Conservation (phyloP, 129 eudicot species). For the Ambrosia trifida region DNA sequence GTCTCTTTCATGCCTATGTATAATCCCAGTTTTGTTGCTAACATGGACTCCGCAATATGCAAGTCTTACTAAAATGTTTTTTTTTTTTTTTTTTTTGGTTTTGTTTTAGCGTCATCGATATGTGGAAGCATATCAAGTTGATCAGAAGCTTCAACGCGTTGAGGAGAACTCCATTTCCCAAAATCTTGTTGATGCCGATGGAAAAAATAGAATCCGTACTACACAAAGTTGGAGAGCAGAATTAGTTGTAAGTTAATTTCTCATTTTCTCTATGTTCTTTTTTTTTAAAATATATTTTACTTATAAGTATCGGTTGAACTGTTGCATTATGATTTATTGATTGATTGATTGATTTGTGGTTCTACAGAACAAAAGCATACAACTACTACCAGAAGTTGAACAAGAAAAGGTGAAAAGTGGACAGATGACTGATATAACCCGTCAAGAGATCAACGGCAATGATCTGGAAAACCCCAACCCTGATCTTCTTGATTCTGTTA, state of each 20-base stretch:
- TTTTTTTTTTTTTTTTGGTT: slow-evolving; percentile 2
- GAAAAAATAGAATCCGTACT: slow-evolving; percentile 47
- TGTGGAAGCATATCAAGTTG: slow-evolving; percentile 78
- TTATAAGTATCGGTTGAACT: background rate
- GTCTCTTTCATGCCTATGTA: background rate
- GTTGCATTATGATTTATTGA: background rate
- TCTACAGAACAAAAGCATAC: slow-evolving; percentile 65
- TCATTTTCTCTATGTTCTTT: background rate
- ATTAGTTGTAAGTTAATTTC: slow-evolving; percentile 71
- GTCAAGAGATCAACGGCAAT: slow-evolving; percentile 21
- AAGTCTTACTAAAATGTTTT: background rate
- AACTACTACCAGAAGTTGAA: slow-evolving; percentile 79
- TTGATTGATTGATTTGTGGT: background rate
- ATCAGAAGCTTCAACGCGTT: slow-evolving; percentile 54
- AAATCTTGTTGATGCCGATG: slow-evolving; percentile 46
- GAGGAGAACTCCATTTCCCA: slow-evolving; percentile 69
- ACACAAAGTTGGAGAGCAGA: slow-evolving; percentile 73
- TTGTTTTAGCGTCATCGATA: slow-evolving; percentile 70
- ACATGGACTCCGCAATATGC: slow-evolving; percentile 1
- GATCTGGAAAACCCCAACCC: slow-evolving; percentile 26
- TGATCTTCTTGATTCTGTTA: slow-evolving; percentile 19
- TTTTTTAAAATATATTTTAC: background rate
- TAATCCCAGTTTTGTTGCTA: background rate
- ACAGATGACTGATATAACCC: slow-evolving; percentile 46
- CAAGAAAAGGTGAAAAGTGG: slow-evolving; percentile 73